These are phyloP conservation scores for Flaveria robusta DNA, from an alignment of 129 eudicot genomes.

Conservation along the genomic window DNA sequence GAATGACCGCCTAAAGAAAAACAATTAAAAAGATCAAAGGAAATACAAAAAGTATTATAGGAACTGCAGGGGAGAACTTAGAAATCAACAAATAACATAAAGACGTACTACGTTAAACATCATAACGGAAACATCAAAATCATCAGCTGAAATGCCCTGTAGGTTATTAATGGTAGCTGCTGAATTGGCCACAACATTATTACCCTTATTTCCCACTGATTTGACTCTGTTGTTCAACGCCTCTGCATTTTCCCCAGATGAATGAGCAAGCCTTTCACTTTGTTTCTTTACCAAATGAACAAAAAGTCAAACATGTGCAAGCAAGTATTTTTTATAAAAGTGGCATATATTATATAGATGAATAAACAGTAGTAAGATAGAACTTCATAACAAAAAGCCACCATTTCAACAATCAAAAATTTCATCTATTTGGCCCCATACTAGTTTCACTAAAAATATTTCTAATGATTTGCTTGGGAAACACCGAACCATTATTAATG, in stretches of 20 bases:
- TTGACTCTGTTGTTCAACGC: constrained; percentile 43
- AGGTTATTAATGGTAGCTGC: constrained; percentile 35
- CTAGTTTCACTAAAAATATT: background rate
- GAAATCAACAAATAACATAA: constrained; percentile 24
- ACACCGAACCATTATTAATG: background rate
- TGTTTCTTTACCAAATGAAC: constrained; percentile 45
- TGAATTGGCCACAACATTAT: constrained; percentile 35
- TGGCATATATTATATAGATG: background rate
- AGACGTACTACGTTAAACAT: constrained; percentile 71
- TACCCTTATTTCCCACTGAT: constrained; percentile 40
- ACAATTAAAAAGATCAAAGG: constrained; percentile 16
- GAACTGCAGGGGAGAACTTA: background rate
- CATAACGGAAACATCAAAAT: constrained; percentile 69
- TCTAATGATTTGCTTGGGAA: background rate
- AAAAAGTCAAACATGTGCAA: constrained; percentile 26
- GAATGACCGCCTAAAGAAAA: constrained; percentile 67
- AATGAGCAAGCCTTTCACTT: constrained; percentile 69
- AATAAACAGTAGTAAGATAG: background rate
- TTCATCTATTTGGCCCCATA: background rate
- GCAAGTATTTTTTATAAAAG: background rate
- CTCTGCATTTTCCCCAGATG: constrained; percentile 61
- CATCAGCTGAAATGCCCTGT: constrained; percentile 48
- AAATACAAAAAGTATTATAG: background rate
- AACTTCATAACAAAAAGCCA: constrained; percentile 5
- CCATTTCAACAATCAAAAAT: background rate